Evolutionary conservation across 306 rosid genomes (phyloP), one percentile per base, ranked within the genome.

Genomic region (Prunus salicina): DNA sequence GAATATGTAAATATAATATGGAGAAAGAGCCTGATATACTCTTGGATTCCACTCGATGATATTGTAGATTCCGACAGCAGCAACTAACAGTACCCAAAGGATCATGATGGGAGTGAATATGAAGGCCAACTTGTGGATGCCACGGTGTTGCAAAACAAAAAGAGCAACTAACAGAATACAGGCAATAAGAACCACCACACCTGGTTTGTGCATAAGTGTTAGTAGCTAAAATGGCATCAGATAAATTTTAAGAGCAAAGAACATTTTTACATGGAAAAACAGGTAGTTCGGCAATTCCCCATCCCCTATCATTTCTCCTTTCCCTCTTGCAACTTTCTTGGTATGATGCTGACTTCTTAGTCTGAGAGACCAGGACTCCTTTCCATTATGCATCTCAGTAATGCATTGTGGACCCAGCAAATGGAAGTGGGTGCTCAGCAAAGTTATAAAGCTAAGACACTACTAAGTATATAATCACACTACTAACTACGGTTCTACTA

Each of bases 61-160:
- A 85, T 93, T 93, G 88, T 86, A 93, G 87, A 89, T 60, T 80
- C 98, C 98, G 73, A 91, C 73, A 76, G 55, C n/a, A 76, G 84
- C 82, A 78, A 89, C 86, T 51, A 80, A 75, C 61, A 93, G 83
- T 83, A 89, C 72, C 98, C 98, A 93, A 38, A 93, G 68, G 84
- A 91, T 84, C 81, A 89, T 46, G 76, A 91, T 74, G 64, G 95
- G 94, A 77, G 96, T 82, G 81, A 91, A 93, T 84, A 85, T 53
- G 82, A 91, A 89, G 73, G 96, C 90, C 78, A 91, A 82, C 83
- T 69, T 86, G 86, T 89, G 85, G 83, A 89, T 78, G 67, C 96
- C 98, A 79, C 89, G 95, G 84, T 93, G 96, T 83, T 93, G 98
- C 86, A 93, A 64, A 74, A 93, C 74, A 82, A 83, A 93, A 80